phyloP scores from a whole-genome alignment of 1,284 basidiomycete genomes.

The Trichosporon sp. region DNA sequence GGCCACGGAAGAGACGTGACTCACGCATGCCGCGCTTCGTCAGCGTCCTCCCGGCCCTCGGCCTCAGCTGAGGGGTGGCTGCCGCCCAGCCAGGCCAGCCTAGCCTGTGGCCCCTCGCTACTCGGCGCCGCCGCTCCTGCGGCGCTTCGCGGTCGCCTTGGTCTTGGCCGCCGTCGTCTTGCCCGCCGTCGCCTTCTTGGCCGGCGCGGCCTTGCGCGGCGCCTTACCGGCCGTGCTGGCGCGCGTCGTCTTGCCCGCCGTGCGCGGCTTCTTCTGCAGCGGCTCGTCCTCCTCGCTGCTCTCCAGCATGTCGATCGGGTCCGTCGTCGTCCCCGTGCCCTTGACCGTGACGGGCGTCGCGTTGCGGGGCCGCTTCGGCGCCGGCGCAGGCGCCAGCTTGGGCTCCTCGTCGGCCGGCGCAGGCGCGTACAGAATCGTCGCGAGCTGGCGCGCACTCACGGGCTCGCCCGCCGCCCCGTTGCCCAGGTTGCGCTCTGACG shows the following conservation, averaged over 20 bases:
- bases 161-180: conserved; percentile 1
- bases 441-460: conserved; percentile 25
- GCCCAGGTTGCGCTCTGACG: conserved; percentile 40
- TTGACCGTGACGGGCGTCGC: conserved; percentile 9
- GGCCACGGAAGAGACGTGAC: background rate
- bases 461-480: conserved; percentile 42
- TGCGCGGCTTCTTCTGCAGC: conserved; percentile 20
- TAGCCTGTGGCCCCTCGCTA: no score
- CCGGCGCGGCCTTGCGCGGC: background rate
- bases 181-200: background rate
- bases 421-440: conserved; percentile 28
- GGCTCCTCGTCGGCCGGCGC: conserved; percentile 7
- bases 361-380: conserved; percentile 10
- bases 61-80: no score
- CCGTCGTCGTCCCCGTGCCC: conserved; percentile 27
- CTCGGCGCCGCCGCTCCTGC: background rate
- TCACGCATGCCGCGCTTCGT: background rate
- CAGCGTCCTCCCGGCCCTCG: background rate
- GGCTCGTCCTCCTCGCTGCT: conserved; percentile 26
- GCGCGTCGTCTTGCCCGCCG: conserved; percentile 24
- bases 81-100: no score
- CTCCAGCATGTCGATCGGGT: conserved; percentile 39
- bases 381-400: conserved; percentile 7
- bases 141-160: background rate
- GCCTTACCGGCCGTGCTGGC: conserved; percentile 8